Conservation (phyloP, 331 rosid species). For the Rhamnella rubrinervis region DNA sequence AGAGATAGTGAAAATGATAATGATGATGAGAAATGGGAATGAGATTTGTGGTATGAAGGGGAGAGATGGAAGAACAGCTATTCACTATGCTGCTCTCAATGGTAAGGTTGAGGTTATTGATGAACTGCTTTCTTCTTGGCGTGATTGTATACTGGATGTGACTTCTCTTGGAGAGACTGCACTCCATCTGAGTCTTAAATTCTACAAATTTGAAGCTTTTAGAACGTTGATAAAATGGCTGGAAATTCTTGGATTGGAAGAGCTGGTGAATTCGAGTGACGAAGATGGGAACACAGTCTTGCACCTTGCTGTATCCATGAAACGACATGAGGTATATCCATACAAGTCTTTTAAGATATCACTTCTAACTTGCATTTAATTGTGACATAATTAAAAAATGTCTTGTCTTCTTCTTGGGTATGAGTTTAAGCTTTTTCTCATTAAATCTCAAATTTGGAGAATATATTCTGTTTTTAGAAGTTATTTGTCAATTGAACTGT, state of each 20-base stretch:
- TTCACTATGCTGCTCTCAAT: neutral
- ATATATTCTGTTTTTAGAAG: no score
- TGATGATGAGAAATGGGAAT: neutral
- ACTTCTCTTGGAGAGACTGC: conserved; percentile 9
- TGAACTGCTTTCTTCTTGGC: neutral
- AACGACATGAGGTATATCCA: neutral
- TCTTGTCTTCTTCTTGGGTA: no score
- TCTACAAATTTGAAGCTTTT: neutral
- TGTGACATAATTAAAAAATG: neutral
- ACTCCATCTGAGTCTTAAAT: neutral
- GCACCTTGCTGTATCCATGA: conserved; percentile 4
- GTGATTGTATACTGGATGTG: neutral
- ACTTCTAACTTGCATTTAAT: neutral
- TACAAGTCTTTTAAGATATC: neutral
- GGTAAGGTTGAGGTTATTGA: neutral
- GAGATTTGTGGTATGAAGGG: conserved; percentile 5
- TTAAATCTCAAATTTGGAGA: no score
- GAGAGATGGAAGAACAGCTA: conserved; percentile 3
- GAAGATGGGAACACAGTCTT: conserved; percentile 4
- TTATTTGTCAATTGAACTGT: no score
- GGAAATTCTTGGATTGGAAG: neutral
- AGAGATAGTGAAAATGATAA: conserved; percentile 4
- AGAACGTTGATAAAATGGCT: neutral
- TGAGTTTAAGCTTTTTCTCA: no score
- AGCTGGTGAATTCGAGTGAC: neutral